A percentile compares a stretch with the other conserved stretches of the same genome.
Evolutionary conservation across 2,329 filamentous ascomycete genomes (phyloP).

Genomic region (Nothophaeocryptopus gaeumannii): DNA sequence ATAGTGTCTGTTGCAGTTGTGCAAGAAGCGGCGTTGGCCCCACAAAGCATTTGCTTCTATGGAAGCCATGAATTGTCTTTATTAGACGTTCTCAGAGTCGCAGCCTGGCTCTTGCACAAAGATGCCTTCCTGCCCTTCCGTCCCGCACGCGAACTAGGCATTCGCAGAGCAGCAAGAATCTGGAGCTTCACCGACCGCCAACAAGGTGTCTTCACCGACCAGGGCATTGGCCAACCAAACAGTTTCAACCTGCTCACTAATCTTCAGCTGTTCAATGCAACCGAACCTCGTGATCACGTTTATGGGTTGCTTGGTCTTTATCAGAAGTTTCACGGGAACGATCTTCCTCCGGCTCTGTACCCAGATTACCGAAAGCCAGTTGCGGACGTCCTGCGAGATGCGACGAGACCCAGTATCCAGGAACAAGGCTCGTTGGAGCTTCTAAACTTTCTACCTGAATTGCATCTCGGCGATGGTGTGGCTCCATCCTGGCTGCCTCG

Average conservation of each 20-base stretch:
- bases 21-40: constrained; percentile 11
- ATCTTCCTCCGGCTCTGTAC: neutral
- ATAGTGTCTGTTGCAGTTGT: constrained; percentile 3
- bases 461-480: too few relatives aligned
- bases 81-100: constrained; percentile 3
- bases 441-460: too few relatives aligned
- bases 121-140: neutral
- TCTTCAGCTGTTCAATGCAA: constrained; percentile 7
- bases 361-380: constrained; percentile 6
- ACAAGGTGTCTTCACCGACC: neutral
- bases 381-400: neutral
- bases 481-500: too few relatives aligned
- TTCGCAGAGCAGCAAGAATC: neutral
- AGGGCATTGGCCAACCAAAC: neutral
- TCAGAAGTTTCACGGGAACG: neutral
- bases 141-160: neutral
- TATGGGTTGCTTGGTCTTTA: constrained; percentile 5
- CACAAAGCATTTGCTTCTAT: constrained; percentile 1
- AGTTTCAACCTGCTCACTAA: neutral
- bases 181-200: neutral
- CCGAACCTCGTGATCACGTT: constrained; percentile 9
- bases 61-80: constrained; percentile 3
- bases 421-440: too few relatives aligned
- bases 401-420: neutral
- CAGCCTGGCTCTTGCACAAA: constrained; percentile 4